Evolutionary conservation across 2,329 filamentous ascomycete species (phyloP).

Genomic region (Xylariales sp.): DNA sequence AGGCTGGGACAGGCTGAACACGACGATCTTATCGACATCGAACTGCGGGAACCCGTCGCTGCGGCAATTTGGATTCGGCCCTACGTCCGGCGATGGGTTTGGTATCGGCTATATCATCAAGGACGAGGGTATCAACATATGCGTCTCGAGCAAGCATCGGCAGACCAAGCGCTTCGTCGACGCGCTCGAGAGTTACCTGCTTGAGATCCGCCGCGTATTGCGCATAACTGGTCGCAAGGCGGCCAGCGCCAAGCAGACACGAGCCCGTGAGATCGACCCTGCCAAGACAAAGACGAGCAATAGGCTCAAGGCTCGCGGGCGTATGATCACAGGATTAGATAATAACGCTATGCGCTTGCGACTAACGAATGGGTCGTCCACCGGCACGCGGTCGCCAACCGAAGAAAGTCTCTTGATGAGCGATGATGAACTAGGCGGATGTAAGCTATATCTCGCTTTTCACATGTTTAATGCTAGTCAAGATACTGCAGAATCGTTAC

Average conservation of each 20-base stretch:
- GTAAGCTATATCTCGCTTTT: constrained; percentile 65
- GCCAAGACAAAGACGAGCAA: constrained; percentile 50
- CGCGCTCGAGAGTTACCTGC: constrained; percentile 87
- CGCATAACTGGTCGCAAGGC: constrained; percentile 69
- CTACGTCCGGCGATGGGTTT: constrained; percentile 92
- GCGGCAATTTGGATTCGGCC: constrained; percentile 95
- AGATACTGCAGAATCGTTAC: background rate
- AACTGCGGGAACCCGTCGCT: constrained; percentile 98
- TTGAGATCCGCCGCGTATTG: constrained; percentile 89
- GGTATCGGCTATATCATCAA: constrained; percentile 99
- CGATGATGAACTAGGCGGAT: constrained; percentile 91
- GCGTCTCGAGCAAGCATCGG: constrained; percentile 90
- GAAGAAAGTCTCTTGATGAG: constrained; percentile 79
- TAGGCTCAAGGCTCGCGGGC: constrained; percentile 76
- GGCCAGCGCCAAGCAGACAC: constrained; percentile 58
- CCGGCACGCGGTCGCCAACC: constrained; percentile 68
- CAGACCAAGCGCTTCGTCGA: constrained; percentile 93
- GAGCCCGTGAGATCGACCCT: constrained; percentile 65
- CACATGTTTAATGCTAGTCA: too few species aligned
- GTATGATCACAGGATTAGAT: constrained; percentile 73
- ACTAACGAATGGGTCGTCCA: constrained; percentile 53
- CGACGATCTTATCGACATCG: constrained; percentile 93
- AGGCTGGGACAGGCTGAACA: constrained; percentile 96
- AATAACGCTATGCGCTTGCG: constrained; percentile 49
- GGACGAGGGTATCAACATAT: constrained; percentile 89